Evolutionary conservation across 768 basidiomycete genomes (phyloP), one percentile per base, ranked within the genome.

Genomic region (Tephrocybe sp.): DNA sequence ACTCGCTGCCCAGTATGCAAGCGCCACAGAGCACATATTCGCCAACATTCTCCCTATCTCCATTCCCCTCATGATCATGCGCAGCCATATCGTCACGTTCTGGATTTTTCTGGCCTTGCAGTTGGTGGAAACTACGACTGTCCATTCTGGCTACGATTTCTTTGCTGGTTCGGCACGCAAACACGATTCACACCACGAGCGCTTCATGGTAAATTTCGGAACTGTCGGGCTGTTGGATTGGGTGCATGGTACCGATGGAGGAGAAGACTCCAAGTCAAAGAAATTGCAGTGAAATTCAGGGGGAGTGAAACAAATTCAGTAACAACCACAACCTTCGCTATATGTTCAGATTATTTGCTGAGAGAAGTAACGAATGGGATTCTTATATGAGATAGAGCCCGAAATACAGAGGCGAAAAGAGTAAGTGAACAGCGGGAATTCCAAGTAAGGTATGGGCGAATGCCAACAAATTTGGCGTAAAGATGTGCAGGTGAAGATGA

Each of bases 111-210:
- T 67, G 17, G 64, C 60, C 4, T 10, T 59, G 10, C 55, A 60
- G 45, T 49, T 68, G 34, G 30, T 60, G 14, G 60, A 65, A 50
- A 65, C 65, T n/a, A 48, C 63, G 0, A 65, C 62, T 3, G 65
- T 68, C 30, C 66, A 67, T 51, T 61, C 59, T 1, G 67, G 67
- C 18, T 65, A 61, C 40, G 62, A 66, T 40, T 68, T 66, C 54
- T 62, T 63, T 21, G 58, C 42, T 2, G 59, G 60, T 3, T 51
- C 51, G 21, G 65, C 65, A 21, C 56, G 48, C 40, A 60, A 43
- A 21, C 66, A 66, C 54, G 66, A 68, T 56, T 41, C 56, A 34
- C 66, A 68, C 45, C 66, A 68, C 47, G 65, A 68, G 48, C 58
- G 43, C n/a, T 68, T 65, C 24, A 37, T 55, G 49, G 59, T 65